Base-by-base conservation (phyloP, 495 filamentous ascomycete species). In the Astrothelium subdiscretum region DNA sequence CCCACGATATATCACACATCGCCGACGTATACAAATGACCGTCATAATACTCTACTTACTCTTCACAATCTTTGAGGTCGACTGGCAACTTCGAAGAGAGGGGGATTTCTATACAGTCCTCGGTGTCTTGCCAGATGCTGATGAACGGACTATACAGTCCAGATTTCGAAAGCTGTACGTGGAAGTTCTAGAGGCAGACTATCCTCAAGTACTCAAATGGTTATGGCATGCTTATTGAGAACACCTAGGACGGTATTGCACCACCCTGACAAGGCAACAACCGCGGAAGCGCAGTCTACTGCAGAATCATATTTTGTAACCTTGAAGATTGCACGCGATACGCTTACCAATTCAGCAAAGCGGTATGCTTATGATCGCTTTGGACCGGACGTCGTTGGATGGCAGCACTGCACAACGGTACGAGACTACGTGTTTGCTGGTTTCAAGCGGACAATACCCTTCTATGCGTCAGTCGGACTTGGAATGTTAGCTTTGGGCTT, bases 361-460 rank as follows among this genome's bases (percentile, higher is more conserved):
- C 83, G 92, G 52, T 95, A 92, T 71, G 94, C 91, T 2, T 98
- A 98, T 72, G 91, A 97, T 67, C 84, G 92, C 13, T 95, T 96
- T 73, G 94, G 94, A 0, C 84, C 89, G 0, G 83, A 87, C 22
- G 79, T 74, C 13, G 67, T 85, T 10, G 69, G 63, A 31, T 92
- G 89, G 84, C 78, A 82, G 59, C 77, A 87, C 51, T 86, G 84
- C 75, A 78, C 79, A 59, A 92, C 88, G 1, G 75, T 88, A 58
- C 80, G 81, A 26, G 92, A 96, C 62, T 96, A 81, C 68, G 71
- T 95, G n/a, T 67, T 79, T 44, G 74, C 78, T 32, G 92, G 91
- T 52, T 67, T 86, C 27, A 76, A 84, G 35, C 74, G 75, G 65
- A 72, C 76, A 5, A 60, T 85, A 10, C 82, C 84, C 10, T 86